Evolutionary conservation across 768 basidiomycete species (phyloP), one percentile per base, ranked within the genome.

Genomic region (Hygrophorus russula): DNA sequence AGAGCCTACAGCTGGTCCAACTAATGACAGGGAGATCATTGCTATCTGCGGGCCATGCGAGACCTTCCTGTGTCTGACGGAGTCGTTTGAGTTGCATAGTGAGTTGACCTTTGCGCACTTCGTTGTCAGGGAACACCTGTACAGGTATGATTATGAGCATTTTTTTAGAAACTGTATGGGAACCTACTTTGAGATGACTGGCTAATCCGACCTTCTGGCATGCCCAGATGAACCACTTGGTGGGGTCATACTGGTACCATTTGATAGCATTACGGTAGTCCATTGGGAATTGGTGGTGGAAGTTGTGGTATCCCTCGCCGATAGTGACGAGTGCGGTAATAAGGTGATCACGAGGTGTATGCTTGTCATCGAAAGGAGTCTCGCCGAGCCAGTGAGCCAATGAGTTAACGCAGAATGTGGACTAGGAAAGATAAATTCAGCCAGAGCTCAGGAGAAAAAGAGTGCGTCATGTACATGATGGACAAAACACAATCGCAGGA

Each of bases 281-380:
- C 86, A 90, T 90, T 5, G 92, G 92, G 76, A 94, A 94, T 57
- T 81, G 70, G 49, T 97, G 92, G 67, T 97, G 92, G 77, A 94
- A 94, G 64, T 97, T 97, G 71, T 97, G 92, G 68, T 97, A 97
- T 12, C 92, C 92, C 62, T 97, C 92, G 42, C 92, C 92, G 55
- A 93, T 81, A 30, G 92, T 96, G 48, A 79, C 82, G 24, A 96
- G 67, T 2, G 92, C 92, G 24, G 91, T 93, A 58, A 93, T 58
- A 47, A 91, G 59, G 62, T 93, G 91, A 62, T 94, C 90, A 41
- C 82, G 74, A 13, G 92, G 91, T 4, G 82, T 79, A 61, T 85
- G 82, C 63, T 83, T 85, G 71, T 82, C 80, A 59, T 85, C 82
- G 55, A 83, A 85, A 19, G 83, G 80, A 4, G 78, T 63, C 46